Percentiles rank a stretch among this genome's conserved stretches.
phyloP scores from a whole-genome alignment of 306 rosid species.

The Prunus persica region Prunus_persica_NCBIv2 NC_034012.1:21805501-21806000 shows the following conservation, averaged over 20 bases:
- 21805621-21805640: slow-evolving; percentile 87
- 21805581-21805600: slow-evolving; percentile 21
- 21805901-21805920: neutral
- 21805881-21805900: neutral
- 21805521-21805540: neutral
- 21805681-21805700: slow-evolving; percentile 81
- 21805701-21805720: slow-evolving; percentile 72
- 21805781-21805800: slow-evolving; percentile 84
- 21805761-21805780: slow-evolving; percentile 88
- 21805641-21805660: slow-evolving; percentile 96
- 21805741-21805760: slow-evolving; percentile 98
- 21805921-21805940: neutral
- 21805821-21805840: neutral
- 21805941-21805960: neutral
- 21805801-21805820: slow-evolving; percentile 50
- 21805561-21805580: neutral
- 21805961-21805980: neutral
- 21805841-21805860: neutral
- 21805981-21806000: neutral
- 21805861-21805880: neutral
- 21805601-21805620: slow-evolving; percentile 19
- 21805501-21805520: neutral
- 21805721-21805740: slow-evolving; percentile 91
- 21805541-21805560: neutral
- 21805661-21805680: slow-evolving; percentile 88